Percentiles rank a stretch among this genome's conserved stretches.
Evolutionary conservation across 768 basidiomycete species (phyloP).

Genomic region (Mycena epipterygia): DNA sequence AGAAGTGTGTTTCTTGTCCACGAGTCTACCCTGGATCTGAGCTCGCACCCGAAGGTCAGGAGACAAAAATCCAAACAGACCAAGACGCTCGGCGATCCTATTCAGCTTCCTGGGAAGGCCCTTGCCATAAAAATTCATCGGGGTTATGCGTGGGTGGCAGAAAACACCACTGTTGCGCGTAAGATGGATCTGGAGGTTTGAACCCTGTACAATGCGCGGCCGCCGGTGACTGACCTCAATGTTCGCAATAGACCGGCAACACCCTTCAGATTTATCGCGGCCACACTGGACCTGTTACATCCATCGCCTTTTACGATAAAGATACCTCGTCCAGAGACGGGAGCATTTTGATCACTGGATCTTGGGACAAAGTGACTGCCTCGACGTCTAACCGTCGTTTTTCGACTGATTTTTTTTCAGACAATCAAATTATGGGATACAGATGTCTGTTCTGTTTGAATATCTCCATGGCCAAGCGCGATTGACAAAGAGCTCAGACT

Average conservation of each 20-base stretch:
- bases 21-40: constrained; percentile 24
- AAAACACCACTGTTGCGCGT: constrained; percentile 82
- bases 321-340: constrained; percentile 53
- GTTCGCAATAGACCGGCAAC: constrained; percentile 76
- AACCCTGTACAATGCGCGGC: constrained; percentile 25
- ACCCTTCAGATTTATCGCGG: constrained; percentile 83
- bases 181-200: constrained; percentile 83
- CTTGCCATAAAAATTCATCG: constrained; percentile 76
- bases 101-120: constrained; percentile 82
- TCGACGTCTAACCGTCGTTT: not conserved
- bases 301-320: constrained; percentile 75
- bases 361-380: constrained; percentile 86
- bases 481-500: constrained; percentile 61
- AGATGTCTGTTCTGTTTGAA: constrained; percentile 60
- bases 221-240: constrained; percentile 13
- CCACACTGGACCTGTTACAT: constrained; percentile 92
- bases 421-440: constrained; percentile 91
- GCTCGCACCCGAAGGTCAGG: constrained; percentile 63
- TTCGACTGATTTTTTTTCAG: constrained; percentile 55
- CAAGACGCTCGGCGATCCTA: constrained; percentile 83
- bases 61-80: constrained; percentile 78
- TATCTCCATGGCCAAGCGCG: constrained; percentile 9
- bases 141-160: constrained; percentile 87
- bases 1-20: constrained; percentile 57
- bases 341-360: constrained; percentile 84